These are phyloP conservation scores for Sphaerulina musiva DNA, from an alignment of 2,329 filamentous ascomycete species.

Conservation along the genomic window DNA sequence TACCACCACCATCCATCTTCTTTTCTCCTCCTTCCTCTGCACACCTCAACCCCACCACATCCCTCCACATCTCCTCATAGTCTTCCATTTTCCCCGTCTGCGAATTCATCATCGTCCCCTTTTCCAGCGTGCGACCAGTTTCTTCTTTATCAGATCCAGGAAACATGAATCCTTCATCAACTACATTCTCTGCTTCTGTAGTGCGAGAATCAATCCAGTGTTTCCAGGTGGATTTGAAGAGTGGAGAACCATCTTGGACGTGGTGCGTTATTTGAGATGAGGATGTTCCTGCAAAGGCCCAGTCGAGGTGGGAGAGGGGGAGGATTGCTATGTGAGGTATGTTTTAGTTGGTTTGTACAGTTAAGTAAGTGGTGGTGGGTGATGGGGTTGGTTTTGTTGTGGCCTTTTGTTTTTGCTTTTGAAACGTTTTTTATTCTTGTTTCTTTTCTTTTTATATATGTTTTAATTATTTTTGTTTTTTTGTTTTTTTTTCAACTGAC, in stretches of 20 bases:
- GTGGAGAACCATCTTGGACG: neutral
- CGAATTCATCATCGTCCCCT: conserved; percentile 55
- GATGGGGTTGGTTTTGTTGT: too few species aligned
- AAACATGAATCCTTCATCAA: conserved; percentile 55
- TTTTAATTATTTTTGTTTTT: too few species aligned
- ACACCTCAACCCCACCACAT: conserved; percentile 33
- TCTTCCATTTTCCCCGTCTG: conserved; percentile 44
- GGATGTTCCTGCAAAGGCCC: conserved; percentile 58
- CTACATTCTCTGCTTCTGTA: conserved; percentile 33
- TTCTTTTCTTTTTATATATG: too few species aligned
- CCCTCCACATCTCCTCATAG: conserved; percentile 47
- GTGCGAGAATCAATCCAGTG: conserved; percentile 57
- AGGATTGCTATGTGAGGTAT: conserved; percentile 22
- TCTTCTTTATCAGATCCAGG: conserved; percentile 27
- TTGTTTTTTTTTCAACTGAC: neutral
- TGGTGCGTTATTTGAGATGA: conserved; percentile 27
- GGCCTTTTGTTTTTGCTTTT: too few species aligned
- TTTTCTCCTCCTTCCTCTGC: neutral
- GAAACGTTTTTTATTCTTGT: neutral
- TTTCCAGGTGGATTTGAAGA: conserved; percentile 42
- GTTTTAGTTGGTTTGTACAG: too few species aligned
- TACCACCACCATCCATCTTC: conserved; percentile 42
- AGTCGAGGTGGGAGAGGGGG: conserved; percentile 47
- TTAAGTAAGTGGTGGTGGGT: too few species aligned
- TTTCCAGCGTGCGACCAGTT: conserved; percentile 46